A percentile compares a stretch with the other conserved stretches of the same genome.
Evolutionary conservation across 2,329 filamentous ascomycete genomes (phyloP).

Genomic region (Clarireedia paspali): DNA sequence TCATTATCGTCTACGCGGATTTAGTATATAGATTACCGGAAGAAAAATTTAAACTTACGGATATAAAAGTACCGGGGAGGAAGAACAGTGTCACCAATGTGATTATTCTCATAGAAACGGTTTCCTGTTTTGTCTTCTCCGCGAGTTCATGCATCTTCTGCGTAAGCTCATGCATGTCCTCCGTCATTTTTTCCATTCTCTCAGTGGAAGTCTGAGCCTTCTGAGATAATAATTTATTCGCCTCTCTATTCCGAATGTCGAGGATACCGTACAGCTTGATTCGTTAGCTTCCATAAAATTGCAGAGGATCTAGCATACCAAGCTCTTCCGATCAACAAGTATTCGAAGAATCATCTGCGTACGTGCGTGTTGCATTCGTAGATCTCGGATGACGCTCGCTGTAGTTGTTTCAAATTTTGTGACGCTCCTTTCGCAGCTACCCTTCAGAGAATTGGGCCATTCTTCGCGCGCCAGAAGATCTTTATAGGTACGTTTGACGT

Average conservation of each 20-base stretch:
- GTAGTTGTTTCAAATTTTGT: slow-evolving; percentile 19
- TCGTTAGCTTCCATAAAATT: not conserved
- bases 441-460: slow-evolving; percentile 10
- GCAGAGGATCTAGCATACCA: slow-evolving; percentile 5
- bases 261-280: slow-evolving; percentile 30
- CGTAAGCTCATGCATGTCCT: slow-evolving; percentile 21
- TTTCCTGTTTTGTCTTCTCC: slow-evolving; percentile 32
- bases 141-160: slow-evolving; percentile 30
- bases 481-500: slow-evolving; percentile 20
- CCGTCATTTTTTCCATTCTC: not conserved
- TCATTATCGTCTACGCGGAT: slow-evolving; percentile 33
- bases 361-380: slow-evolving; percentile 22
- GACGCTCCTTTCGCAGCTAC: slow-evolving; percentile 3
- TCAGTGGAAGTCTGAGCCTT: slow-evolving; percentile 18
- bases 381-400: slow-evolving; percentile 16
- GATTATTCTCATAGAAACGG: slow-evolving; percentile 36
- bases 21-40: not conserved
- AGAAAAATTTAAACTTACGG: slow-evolving; percentile 25
- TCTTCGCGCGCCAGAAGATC: not conserved
- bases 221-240: slow-evolving; percentile 25
- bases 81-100: slow-evolving; percentile 36
- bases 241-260: slow-evolving; percentile 29
- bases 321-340: slow-evolving; percentile 18
- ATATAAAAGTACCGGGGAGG: slow-evolving; percentile 36
- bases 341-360: slow-evolving; percentile 18